Conservation (phyloP, 352 stramenopile species). For the Globisporangium irregulare region DNA sequence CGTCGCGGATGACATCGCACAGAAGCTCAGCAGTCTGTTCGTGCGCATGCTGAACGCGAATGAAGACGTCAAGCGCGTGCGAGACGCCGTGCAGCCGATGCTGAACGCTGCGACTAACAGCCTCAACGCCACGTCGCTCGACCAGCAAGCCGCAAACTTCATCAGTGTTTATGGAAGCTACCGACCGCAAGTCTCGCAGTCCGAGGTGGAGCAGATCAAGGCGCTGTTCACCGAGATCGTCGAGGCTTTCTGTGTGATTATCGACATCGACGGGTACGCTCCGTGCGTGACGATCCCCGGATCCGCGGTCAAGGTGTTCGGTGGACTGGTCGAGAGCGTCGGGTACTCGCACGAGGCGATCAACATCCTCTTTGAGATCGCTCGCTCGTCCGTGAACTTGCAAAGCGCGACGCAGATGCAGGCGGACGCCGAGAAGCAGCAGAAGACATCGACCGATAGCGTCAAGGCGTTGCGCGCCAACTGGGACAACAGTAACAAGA, state of each 20-base stretch:
- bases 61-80: background rate
- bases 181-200: background rate
- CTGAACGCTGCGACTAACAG: background rate
- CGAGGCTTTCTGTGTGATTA: slow-evolving; percentile 5
- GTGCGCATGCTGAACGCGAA: background rate
- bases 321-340: background rate
- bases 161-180: slow-evolving; percentile 3
- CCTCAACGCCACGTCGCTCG: background rate
- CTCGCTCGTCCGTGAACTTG: background rate
- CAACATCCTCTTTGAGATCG: background rate
- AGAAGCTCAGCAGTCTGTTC: background rate
- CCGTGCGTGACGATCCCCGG: slow-evolving; percentile 6
- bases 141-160: slow-evolving; percentile 2
- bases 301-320: background rate
- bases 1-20: background rate
- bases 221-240: slow-evolving; percentile 6
- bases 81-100: background rate
- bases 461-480: background rate
- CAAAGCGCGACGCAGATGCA: slow-evolving; percentile 1
- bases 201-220: slow-evolving; percentile 1
- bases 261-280: slow-evolving; percentile 6
- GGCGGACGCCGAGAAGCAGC: background rate
- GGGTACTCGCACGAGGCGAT: slow-evolving; percentile 3
- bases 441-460: background rate
- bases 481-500: slow-evolving; percentile 8